Evolutionary conservation across 805 yeast genomes (phyloP).

Genomic region (Kluyveromyces starmeri): DNA sequence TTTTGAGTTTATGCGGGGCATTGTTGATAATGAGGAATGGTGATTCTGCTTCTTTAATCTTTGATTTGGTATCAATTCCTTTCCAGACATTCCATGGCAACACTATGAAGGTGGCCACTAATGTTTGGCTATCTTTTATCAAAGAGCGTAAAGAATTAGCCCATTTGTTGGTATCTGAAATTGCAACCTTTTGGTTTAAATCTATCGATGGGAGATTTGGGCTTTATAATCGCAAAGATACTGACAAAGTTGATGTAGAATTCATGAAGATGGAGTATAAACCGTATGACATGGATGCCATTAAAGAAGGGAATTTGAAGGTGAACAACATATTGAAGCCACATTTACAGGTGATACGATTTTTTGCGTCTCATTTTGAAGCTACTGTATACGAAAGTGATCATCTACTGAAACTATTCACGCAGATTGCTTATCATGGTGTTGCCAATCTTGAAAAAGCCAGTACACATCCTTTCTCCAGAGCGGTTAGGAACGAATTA

Average conservation of each 20-base stretch:
- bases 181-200: constrained; percentile 59
- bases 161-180: constrained; percentile 54
- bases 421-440: constrained; percentile 49
- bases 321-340: constrained; percentile 50
- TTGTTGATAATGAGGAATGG: constrained; percentile 32
- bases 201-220: constrained; percentile 56
- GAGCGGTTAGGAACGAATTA: constrained; percentile 67
- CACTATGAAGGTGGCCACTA: constrained; percentile 54
- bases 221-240: constrained; percentile 45
- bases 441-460: constrained; percentile 45
- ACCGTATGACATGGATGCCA: constrained; percentile 62
- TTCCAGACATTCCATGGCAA: constrained; percentile 54
- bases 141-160: constrained; percentile 55
- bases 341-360: constrained; percentile 57
- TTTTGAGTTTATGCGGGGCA: constrained; percentile 39
- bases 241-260: constrained; percentile 53
- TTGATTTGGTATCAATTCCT: constrained; percentile 56
- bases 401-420: constrained; percentile 60
- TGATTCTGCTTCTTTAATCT: constrained; percentile 33
- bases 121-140: constrained; percentile 75
- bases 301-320: constrained; percentile 41
- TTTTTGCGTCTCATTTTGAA: constrained; percentile 70
- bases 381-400: constrained; percentile 67
- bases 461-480: constrained; percentile 74
- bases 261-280: constrained; percentile 76